Conservation (phyloP, 1,284 basidiomycete species). For the Ganoderma boninense region DNA sequence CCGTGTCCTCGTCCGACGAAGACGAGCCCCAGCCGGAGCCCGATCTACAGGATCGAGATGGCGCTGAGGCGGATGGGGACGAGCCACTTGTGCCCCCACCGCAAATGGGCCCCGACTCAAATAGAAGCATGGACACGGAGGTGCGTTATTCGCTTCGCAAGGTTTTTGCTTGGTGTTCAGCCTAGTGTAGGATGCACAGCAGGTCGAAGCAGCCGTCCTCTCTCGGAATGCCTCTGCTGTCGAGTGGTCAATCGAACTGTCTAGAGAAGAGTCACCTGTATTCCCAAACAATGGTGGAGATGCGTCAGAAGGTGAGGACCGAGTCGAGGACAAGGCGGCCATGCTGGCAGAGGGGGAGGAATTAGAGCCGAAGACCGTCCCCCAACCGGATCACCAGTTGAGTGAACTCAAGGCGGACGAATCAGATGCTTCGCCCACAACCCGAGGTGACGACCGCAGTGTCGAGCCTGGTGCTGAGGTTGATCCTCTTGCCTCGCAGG, state of each 20-base stretch:
- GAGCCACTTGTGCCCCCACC: constrained; percentile 28
- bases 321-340: background rate
- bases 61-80: constrained; percentile 10
- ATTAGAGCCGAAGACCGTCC: no score
- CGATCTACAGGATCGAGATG: constrained; percentile 10
- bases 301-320: background rate
- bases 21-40: constrained; percentile 30
- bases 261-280: background rate
- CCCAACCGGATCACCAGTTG: background rate
- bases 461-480: constrained; percentile 23
- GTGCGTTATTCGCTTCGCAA: constrained; percentile 15
- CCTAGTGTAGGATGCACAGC: constrained; percentile 9
- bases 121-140: constrained; percentile 26
- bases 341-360: background rate
- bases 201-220: constrained; percentile 18
- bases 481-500: constrained; percentile 27
- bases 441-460: constrained; percentile 18
- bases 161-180: constrained; percentile 17
- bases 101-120: constrained; percentile 32
- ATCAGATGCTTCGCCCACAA: constrained; percentile 10
- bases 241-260: background rate
- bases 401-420: constrained; percentile 5
- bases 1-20: constrained; percentile 38
- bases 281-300: background rate
- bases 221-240: constrained; percentile 4